Evolutionary conservation across 257 asterid genomes (phyloP).

Genomic region (Buddleja alternifolia): DNA sequence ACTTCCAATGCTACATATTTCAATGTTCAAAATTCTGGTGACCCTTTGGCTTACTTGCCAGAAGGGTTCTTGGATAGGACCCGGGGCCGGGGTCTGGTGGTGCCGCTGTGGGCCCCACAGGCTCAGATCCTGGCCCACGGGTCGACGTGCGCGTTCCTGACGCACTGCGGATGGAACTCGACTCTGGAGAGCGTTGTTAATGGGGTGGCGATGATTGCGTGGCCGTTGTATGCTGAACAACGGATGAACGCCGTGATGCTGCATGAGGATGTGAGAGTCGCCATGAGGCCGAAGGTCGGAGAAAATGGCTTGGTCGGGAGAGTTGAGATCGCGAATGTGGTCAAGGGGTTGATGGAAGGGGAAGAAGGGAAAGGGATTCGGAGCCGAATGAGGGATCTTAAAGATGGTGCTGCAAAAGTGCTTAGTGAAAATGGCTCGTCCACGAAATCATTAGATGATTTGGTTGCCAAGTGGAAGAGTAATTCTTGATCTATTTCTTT

Average conservation of each 20-base stretch:
- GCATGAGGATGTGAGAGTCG: constrained; percentile 50
- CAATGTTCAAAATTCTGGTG: constrained; percentile 10
- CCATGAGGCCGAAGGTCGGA: constrained; percentile 39
- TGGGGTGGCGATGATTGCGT: constrained; percentile 71
- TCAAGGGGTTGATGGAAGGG: constrained; percentile 65
- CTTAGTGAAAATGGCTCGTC: constrained; percentile 42
- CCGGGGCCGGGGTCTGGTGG: constrained; percentile 43
- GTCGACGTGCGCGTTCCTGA: constrained; percentile 46
- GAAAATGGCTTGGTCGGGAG: constrained; percentile 52
- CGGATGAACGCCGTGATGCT: constrained; percentile 67
- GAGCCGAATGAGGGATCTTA: constrained; percentile 53
- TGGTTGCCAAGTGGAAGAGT: constrained; percentile 40
- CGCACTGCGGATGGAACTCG: constrained; percentile 85
- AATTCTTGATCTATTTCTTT: not conserved
- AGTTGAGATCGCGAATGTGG: constrained; percentile 46
- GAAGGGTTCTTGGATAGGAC: constrained; percentile 51
- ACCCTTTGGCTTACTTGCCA: constrained; percentile 50
- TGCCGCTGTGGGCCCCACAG: constrained; percentile 64
- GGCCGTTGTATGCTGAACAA: constrained; percentile 91
- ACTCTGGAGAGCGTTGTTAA: constrained; percentile 52
- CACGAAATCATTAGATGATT: constrained; percentile 27
- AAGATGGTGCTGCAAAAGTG: constrained; percentile 50
- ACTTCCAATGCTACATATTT: constrained; percentile 40
- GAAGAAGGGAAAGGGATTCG: constrained; percentile 64
- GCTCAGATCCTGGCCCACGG: constrained; percentile 45